Percentiles rank a stretch among this genome's conserved stretches.
Evolutionary conservation across 805 yeast species (phyloP).

Genomic region (Danielia oregonensis): DNA sequence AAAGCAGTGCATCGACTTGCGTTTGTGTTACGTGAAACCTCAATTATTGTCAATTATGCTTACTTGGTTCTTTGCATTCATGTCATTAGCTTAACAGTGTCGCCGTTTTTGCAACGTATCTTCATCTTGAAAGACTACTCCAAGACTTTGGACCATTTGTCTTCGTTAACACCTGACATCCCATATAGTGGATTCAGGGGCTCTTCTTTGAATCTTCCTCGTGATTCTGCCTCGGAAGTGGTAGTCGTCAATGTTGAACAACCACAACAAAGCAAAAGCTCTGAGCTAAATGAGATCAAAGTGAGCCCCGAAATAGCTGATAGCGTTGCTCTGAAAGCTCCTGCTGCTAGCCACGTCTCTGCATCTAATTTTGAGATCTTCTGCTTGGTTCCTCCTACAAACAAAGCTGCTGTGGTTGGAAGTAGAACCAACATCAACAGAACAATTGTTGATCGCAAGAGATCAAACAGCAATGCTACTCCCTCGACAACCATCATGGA

Average conservation of each 20-base stretch:
- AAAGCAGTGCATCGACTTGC: constrained; percentile 4
- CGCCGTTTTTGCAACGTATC: constrained; percentile 14
- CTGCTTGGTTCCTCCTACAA: constrained; percentile 22
- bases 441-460: constrained; percentile 16
- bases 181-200: constrained; percentile 15
- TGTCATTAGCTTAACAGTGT: constrained; percentile 20
- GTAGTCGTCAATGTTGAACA: constrained; percentile 15
- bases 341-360: constrained; percentile 10
- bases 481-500: constrained; percentile 20
- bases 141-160: constrained; percentile 19
- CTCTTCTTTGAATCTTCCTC: constrained; percentile 7
- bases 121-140: constrained; percentile 18
- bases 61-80: constrained; percentile 25
- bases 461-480: constrained; percentile 9
- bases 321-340: not conserved
- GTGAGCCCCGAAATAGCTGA: constrained; percentile 4
- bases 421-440: constrained; percentile 14
- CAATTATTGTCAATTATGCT: constrained; percentile 14
- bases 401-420: constrained; percentile 12
- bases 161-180: constrained; percentile 19
- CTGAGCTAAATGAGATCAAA: constrained; percentile 4
- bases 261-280: constrained; percentile 1
- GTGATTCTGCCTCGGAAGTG: constrained; percentile 10
- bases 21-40: constrained; percentile 10
- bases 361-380: constrained; percentile 27